Evolutionary conservation across 106 monocot genomes (phyloP).

Genomic region (Alisma plantagoaquatica): DNA sequence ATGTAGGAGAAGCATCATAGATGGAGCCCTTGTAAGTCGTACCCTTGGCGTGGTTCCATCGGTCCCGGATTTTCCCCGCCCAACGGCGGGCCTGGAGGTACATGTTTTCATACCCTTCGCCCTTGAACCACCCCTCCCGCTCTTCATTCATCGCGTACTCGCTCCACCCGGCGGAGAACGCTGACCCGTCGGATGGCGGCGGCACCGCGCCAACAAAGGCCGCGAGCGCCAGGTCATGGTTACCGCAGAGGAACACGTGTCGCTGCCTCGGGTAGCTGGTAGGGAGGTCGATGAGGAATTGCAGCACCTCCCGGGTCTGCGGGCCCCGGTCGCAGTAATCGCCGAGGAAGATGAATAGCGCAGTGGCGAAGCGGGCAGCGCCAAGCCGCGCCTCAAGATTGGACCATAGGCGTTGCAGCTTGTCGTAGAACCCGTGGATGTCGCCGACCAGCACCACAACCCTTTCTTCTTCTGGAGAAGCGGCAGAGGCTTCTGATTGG

Average conservation of each 20-base stretch:
- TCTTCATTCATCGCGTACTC: slow-evolving; percentile 67
- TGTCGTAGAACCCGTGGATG: slow-evolving; percentile 47
- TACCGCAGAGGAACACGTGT: slow-evolving; percentile 94
- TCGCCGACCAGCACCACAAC: slow-evolving; percentile 55
- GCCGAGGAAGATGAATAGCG: slow-evolving; percentile 91
- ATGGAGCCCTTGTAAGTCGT: slow-evolving; percentile 73
- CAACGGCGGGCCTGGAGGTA: slow-evolving; percentile 93
- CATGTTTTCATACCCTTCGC: slow-evolving; percentile 64
- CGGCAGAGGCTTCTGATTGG: too few species aligned
- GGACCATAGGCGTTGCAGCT: slow-evolving; percentile 59
- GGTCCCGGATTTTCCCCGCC: slow-evolving; percentile 55
- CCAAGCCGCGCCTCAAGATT: slow-evolving; percentile 58
- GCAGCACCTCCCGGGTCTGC: slow-evolving; percentile 56
- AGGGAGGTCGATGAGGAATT: slow-evolving; percentile 73
- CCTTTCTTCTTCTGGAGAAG: too few species aligned
- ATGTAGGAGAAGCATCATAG: slow-evolving; percentile 77
- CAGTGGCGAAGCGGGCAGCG: slow-evolving; percentile 44
- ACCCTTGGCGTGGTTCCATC: slow-evolving; percentile 54
- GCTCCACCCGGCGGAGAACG: slow-evolving; percentile 54
- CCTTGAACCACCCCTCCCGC: slow-evolving; percentile 88
- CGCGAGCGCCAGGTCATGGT: slow-evolving; percentile 97
- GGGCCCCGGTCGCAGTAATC: slow-evolving; percentile 97
- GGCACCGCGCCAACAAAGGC: slow-evolving; percentile 89
- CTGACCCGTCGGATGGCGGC: slow-evolving; percentile 44
- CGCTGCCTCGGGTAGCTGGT: slow-evolving; percentile 56